phyloP scores from a whole-genome alignment of 2,329 filamentous ascomycete genomes.

The Trichophyton mentagrophytes region DNA sequence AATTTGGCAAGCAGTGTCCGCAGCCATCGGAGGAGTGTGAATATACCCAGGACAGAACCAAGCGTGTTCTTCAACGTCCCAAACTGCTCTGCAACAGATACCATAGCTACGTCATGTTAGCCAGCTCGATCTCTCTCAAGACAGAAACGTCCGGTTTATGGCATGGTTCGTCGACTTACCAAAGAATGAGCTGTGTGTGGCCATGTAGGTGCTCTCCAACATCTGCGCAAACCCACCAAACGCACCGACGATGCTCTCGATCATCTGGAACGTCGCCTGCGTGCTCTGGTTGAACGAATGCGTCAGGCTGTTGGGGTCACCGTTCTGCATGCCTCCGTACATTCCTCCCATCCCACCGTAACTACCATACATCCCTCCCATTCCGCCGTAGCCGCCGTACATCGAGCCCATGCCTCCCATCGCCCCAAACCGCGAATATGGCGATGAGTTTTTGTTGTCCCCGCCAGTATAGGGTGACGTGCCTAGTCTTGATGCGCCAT shows the following conservation, averaged over 20 bases:
- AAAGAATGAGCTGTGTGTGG: constrained; percentile 96
- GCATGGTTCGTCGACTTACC: constrained; percentile 46
- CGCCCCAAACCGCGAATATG: constrained; percentile 41
- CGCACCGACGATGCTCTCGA: constrained; percentile 89
- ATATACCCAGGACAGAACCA: constrained; percentile 87
- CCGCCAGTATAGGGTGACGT: constrained; percentile 40
- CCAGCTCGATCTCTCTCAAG: neutral
- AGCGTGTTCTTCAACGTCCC: constrained; percentile 85
- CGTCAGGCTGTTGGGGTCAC: constrained; percentile 78
- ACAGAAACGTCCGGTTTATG: neutral
- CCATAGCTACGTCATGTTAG: constrained; percentile 56
- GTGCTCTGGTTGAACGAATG: constrained; percentile 91
- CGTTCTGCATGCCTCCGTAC: constrained; percentile 34
- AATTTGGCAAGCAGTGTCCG: constrained; percentile 82
- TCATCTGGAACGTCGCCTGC: constrained; percentile 92
- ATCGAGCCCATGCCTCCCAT: constrained; percentile 33
- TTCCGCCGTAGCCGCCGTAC: constrained; percentile 28
- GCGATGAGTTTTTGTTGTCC: constrained; percentile 43
- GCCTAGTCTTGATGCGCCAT: constrained; percentile 45
- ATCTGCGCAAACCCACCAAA: constrained; percentile 98
- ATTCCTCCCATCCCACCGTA: constrained; percentile 33
- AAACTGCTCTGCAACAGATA: constrained; percentile 95
- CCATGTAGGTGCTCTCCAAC: constrained; percentile 99
- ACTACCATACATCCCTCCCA: constrained; percentile 37
- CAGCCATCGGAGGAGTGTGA: constrained; percentile 90